Conservation (phyloP, 2,329 filamentous ascomycete genomes). For the Diaporthe sp. region DNA sequence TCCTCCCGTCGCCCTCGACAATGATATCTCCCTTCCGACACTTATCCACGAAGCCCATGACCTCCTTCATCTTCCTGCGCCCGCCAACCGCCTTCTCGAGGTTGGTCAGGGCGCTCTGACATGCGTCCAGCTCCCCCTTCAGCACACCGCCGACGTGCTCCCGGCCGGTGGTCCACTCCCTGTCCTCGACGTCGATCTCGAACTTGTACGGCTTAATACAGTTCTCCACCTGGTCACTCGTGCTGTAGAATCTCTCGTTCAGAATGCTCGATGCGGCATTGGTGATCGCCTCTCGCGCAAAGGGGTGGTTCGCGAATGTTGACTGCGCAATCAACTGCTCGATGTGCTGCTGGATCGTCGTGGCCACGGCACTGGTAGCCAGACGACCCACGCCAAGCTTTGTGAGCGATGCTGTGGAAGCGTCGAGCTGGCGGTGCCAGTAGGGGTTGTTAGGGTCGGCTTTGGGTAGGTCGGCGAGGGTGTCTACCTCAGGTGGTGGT, state of each 20-base stretch:
- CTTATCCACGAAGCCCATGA: conserved; percentile 91
- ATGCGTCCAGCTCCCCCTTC: conserved; percentile 89
- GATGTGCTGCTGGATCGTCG: conserved; percentile 87
- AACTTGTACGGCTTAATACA: conserved; percentile 99
- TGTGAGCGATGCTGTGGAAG: conserved; percentile 89
- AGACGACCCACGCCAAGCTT: conserved; percentile 94
- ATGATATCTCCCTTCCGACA: conserved; percentile 87
- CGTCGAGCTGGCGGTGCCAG: conserved; percentile 95
- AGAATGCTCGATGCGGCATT: conserved; percentile 92
- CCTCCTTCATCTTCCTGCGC: conserved; percentile 87
- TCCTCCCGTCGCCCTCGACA: conserved; percentile 85
- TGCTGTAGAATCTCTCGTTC: conserved; percentile 96
- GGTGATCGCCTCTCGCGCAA: conserved; percentile 91
- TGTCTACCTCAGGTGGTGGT: conserved; percentile 77
- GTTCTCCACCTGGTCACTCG: conserved; percentile 97
- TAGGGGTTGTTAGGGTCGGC: conserved; percentile 88
- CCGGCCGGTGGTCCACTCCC: conserved; percentile 88
- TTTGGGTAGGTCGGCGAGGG: conserved; percentile 83
- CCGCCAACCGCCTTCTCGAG: conserved; percentile 86
- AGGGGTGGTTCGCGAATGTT: conserved; percentile 91
- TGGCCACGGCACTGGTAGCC: conserved; percentile 91
- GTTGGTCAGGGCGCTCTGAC: conserved; percentile 81
- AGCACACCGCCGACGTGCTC: conserved; percentile 85
- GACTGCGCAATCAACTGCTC: conserved; percentile 84
- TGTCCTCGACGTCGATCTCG: conserved; percentile 93